These are phyloP conservation scores for Colletotrichum spinosum DNA, from an alignment of 2,329 filamentous ascomycete species.

Conservation along the genomic window DNA sequence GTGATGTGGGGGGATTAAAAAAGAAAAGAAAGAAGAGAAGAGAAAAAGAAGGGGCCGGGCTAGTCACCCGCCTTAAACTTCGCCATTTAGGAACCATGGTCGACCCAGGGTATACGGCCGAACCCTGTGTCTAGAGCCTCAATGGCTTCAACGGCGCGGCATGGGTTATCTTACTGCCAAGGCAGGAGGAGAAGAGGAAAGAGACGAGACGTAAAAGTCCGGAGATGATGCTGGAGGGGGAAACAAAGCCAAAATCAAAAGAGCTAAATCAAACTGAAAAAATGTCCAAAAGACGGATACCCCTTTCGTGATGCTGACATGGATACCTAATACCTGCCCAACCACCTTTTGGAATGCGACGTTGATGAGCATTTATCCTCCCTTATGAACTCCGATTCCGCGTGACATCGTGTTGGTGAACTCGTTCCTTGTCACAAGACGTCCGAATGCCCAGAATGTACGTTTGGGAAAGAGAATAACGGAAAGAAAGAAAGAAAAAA, in stretches of 20 bases:
- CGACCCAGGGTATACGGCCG: slow-evolving; percentile 8
- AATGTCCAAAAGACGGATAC: slow-evolving; percentile 18
- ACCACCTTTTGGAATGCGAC: slow-evolving; percentile 30
- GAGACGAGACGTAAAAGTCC: slow-evolving; percentile 20
- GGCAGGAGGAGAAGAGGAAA: slow-evolving; percentile 7
- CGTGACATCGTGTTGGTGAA: slow-evolving; percentile 31
- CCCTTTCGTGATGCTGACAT: slow-evolving; percentile 30
- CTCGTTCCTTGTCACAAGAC: slow-evolving; percentile 15
- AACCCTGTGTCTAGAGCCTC: slow-evolving; percentile 6
- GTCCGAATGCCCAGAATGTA: slow-evolving; percentile 32
- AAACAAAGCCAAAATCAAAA: slow-evolving; percentile 29
- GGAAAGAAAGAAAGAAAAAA: slow-evolving; percentile 7
- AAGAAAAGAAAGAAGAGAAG: slow-evolving; percentile 10
- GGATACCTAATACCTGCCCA: slow-evolving; percentile 34
- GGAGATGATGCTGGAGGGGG: slow-evolving; percentile 11
- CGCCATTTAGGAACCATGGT: not conserved
- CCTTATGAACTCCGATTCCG: slow-evolving; percentile 29
- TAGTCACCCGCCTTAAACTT: slow-evolving; percentile 7
- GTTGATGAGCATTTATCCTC: slow-evolving; percentile 34
- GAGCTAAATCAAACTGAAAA: slow-evolving; percentile 29
- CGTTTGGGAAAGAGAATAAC: not conserved
- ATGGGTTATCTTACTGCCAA: not conserved
- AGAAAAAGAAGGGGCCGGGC: not conserved
- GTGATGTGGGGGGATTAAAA: slow-evolving; percentile 3
- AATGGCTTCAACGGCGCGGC: not conserved